Evolutionary conservation across 805 yeast genomes (phyloP), one percentile per base, ranked within the genome.

Genomic region (Grigorovia humatica): DNA sequence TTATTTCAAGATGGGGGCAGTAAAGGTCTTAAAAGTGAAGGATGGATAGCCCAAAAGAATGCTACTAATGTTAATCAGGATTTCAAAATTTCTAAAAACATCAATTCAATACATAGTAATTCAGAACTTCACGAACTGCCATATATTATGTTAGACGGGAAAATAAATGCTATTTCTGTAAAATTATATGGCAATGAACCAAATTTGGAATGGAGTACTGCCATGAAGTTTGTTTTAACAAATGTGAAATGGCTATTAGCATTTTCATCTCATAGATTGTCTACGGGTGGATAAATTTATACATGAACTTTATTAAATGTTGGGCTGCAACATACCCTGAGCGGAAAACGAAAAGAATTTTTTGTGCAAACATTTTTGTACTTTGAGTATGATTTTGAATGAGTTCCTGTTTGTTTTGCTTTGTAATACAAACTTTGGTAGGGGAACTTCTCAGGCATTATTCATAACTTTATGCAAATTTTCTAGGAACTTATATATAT

Each of bases 121-220:
- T 19, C 40, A 15, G 9, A 17, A 46, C 51, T 47, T 9, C 50
- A 46, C 46, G 87, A 82, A 46, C 66, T 88, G 18, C 96, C 97
- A 0, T 88, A 88, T 63, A 69, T 70, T 18, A 87, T 90, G 67
- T 74, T 78, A 1, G 75, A 74, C 9, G 96, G 85, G 55, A 76
- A 77, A 49, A 83, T 91, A 40, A 95, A 93, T 1, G 89, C 87
- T 1, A 77, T 80, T 51, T 79, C 86, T 48, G 83, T 91, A n/a
- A 72, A 82, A 47, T 75, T 88, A 1, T 79, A 86, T 1, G 77
- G 86, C 2, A 72, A 75, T 53, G 69, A 75, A 3, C 78, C 83
- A 0, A 83, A 83, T 63, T 80, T 80, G 46, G 88, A 85, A 55
- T 90, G 98, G 98, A 88, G 96, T 0, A 79, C 83, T 27, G 91